Evolutionary conservation across 2,329 filamentous ascomycete species (phyloP), one percentile per base, ranked within the genome.

Genomic region (Trichophyton simii): DNA sequence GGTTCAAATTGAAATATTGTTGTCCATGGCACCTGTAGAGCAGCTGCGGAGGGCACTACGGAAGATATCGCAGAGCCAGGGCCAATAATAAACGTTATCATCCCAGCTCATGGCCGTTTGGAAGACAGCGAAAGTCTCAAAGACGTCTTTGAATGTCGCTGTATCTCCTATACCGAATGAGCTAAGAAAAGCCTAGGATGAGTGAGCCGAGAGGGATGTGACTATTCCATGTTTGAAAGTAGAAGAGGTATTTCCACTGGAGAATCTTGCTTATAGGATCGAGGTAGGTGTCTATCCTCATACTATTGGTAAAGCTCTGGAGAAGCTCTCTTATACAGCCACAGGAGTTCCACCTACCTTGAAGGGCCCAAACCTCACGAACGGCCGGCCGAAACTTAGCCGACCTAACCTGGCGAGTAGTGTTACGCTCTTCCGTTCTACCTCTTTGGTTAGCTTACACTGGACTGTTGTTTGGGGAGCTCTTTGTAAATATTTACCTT

Each of bases 51-150:
- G 46, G 46, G 9, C 28, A 22, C 9, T 8, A 50, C 28, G 28
- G 28, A 31, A 31, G 28, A 31, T 34, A 18, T 44, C 25, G 15
- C 38, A 15, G 20, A 63, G 57, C 62, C 62, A 60, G 7, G 57
- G 60, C 38, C 50, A 62, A 28, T 63, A 63, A 18, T 63, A 63
- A 18, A 48, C 57, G 1, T n/a, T n/a, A 41, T 60, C 8, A 15
- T 22, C 46, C 46, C 46, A n/a, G 44, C 3, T 22, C 20, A 22
- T 48, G 11, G 13, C 15, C 22, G 25, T 8, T 28, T 52, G 46
- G 13, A 52, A 15, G 3, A 7, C 11, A 13, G 46, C 31, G 6
- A 11, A 52, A 25, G 25, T 4, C 22, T 52, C 20, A 5, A 52
- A 52, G 20, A 48, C 11, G 8, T 3, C 22, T 28, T 52, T 15